Evolutionary conservation across 768 basidiomycete genomes (phyloP), one percentile per base, ranked within the genome.

Genomic region (Podaxis pistillaris): DNA sequence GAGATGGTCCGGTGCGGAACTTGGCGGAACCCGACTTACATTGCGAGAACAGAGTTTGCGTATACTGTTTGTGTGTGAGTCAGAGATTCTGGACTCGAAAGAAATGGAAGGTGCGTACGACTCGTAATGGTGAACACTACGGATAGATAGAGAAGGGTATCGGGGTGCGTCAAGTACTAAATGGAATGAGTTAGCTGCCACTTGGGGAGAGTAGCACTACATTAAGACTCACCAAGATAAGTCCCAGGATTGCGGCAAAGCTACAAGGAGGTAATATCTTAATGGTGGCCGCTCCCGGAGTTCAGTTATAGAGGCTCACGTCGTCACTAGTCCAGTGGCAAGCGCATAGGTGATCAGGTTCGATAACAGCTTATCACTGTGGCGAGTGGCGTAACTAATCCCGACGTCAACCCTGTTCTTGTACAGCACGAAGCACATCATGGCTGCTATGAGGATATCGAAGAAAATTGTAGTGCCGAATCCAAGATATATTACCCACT

Each of bases 401-500:
- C 68, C 53, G 33, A 63, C 62, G 1, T 63, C 72, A 6, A 65
- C 64, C 33, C 68, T 67, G 49, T 71, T 69, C 65, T 72, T 74
- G 49, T 73, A 66, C 17, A 76, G 51, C 19, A 76, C 67, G 30
- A 75, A 26, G 49, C 75, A 76, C 73, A 73, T 74, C 40, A 70
- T 69, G 3, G 66, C 67, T 2, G 75, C 72, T 37, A 75, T 75
- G 4, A 69, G 64, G 41, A 69, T 69, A 52, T 76, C 75, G 2
- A 76, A 65, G 17, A 73, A 44, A 9, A 71, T 70, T 0, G 71
- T 72, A 2, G 71, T 65, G 0, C 75, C 73, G 46, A 75, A 72
- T 6, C 71, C 73, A 26, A 75, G 64, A 60, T 73, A 75, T 2
- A 75, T 65, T 28, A 73, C 69, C 62, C 74, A 76, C 74, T 74